These are phyloP conservation scores for Irpex sp. DNA, from an alignment of 1,284 basidiomycete genomes.

Conservation along the genomic window DNA sequence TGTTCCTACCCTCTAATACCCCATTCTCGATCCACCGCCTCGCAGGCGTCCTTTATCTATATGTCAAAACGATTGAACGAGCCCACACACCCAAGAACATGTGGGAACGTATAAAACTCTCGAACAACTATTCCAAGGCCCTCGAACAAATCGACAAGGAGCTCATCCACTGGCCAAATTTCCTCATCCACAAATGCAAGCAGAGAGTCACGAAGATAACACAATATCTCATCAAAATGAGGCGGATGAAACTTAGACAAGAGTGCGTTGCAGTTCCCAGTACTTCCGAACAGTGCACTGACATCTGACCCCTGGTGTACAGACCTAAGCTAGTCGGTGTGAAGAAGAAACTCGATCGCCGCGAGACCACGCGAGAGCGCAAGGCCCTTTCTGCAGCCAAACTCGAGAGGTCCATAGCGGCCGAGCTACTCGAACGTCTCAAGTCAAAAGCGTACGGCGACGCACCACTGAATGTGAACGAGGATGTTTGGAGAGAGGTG, in stretches of 20 bases:
- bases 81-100: slow-evolving; percentile 93
- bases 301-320: background rate
- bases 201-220: slow-evolving; percentile 99
- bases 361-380: slow-evolving; percentile 88
- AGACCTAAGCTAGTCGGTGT: slow-evolving; percentile 92
- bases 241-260: slow-evolving; percentile 82
- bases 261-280: slow-evolving; percentile 55
- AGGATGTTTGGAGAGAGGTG: slow-evolving; percentile 91
- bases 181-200: slow-evolving; percentile 98
- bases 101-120: slow-evolving; percentile 96
- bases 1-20: background rate
- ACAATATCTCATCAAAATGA: slow-evolving; percentile 98
- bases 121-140: slow-evolving; percentile 92
- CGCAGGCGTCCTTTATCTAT: slow-evolving; percentile 88
- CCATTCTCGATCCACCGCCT: too few species aligned
- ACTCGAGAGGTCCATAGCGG: slow-evolving; percentile 93
- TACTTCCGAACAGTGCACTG: background rate
- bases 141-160: slow-evolving; percentile 94
- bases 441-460: slow-evolving; percentile 98
- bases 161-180: slow-evolving; percentile 96
- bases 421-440: slow-evolving; percentile 91
- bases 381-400: slow-evolving; percentile 94
- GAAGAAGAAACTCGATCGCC: slow-evolving; percentile 96
- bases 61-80: slow-evolving; percentile 96
- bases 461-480: slow-evolving; percentile 96